Percentiles rank a stretch among this genome's conserved stretches.
Evolutionary conservation across 73 alveolate genomes (phyloP).

Genomic region (Uronychia binucleata): DNA sequence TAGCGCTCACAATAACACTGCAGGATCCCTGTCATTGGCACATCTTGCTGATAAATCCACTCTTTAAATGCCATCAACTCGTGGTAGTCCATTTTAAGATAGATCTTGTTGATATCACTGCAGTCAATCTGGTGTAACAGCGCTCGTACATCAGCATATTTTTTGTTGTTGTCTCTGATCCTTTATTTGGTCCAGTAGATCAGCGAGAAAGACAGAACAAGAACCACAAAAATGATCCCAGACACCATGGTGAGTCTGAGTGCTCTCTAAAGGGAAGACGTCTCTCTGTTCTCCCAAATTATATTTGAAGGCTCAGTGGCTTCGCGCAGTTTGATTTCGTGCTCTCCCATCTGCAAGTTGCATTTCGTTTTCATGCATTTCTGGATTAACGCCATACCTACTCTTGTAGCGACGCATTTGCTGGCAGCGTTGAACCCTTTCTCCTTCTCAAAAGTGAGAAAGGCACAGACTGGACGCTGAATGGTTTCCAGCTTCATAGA

Average conservation of each 20-base stretch:
- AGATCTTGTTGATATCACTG: background rate
- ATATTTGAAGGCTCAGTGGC: conserved; percentile 60
- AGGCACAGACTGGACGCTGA: conserved; percentile 38
- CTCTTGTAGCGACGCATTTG: background rate
- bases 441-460: conserved; percentile 46
- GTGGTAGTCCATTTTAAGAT: background rate
- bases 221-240: background rate
- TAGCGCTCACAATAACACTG: background rate
- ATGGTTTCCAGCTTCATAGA: conserved; percentile 2
- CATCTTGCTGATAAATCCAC: background rate
- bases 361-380: conserved; percentile 2
- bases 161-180: background rate
- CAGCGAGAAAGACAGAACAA: background rate
- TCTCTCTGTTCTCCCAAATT: conserved; percentile 60
- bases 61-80: background rate
- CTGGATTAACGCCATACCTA: background rate
- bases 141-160: background rate
- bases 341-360: background rate
- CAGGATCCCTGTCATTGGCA: background rate
- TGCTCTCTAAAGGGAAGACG: background rate
- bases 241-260: background rate
- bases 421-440: conserved; percentile 34
- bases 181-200: background rate
- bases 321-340: conserved; percentile 6
- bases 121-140: background rate